Base-by-base conservation (phyloP, 768 basidiomycete species). In the Boletus eberwhitei region DNA sequence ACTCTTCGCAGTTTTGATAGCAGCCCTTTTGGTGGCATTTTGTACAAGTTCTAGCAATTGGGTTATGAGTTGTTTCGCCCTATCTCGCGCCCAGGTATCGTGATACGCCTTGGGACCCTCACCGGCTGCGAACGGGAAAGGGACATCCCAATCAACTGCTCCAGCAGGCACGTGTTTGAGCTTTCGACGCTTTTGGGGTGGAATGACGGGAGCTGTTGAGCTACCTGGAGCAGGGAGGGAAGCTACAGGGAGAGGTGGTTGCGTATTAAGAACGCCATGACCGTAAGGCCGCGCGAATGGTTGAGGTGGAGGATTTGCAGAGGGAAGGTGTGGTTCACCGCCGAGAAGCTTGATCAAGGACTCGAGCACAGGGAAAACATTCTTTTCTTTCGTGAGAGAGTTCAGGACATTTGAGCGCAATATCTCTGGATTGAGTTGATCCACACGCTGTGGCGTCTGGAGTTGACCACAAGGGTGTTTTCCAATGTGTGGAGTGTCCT, bases 61-160 rank as follows among this genome's bases (percentile, higher is more conserved):
- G 3, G 76, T 71, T 16, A 88, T 74, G 34, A 91, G 72, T 60
- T 80, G 81, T 56, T 80, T 82, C 6, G 81, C 79, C 29, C 88
- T 79, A 35, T 86, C 79, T 43, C 71, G 77, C 57, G 84, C 80
- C 90, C 89, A 90, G 26, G 74, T 84, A 48, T 74, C 66, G 9
- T 71, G 75, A 67, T 91, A 91, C n/a, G 76, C 74, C 17, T 77
- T 65, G 2, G 90, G 87, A 2, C 86, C 90, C 59, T 92, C 85
- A 29, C 87, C 90, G 45, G 77, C 38, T 68, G 70, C 66, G 58
- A 91, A 91, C 7, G 90, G 90, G 66, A 85, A 91, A 0, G 90
- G 90, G 0, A 91, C 80, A 60, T 90, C 88, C 90, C 90, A 92
- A 63, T 90, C 88, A 2, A 69, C 77, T 2, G 90, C 90, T 12